A percentile compares a stretch with the other conserved stretches of the same genome.
phyloP scores from a whole-genome alignment of 495 filamentous ascomycete genomes.

The Alectoria sarmentosa region DNA sequence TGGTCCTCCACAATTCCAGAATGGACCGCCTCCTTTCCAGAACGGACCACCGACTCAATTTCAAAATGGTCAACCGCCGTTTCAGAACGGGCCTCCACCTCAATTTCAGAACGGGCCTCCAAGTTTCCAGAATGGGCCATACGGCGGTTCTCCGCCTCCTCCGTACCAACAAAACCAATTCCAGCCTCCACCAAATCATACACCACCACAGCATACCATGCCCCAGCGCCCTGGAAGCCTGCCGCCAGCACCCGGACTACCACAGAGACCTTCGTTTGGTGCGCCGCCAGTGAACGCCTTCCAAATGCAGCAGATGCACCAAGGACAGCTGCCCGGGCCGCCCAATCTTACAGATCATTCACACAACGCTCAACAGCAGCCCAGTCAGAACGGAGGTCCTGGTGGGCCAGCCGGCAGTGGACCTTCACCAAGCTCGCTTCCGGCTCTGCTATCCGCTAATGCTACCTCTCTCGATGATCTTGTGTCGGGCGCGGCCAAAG shows the following conservation, averaged over 20 bases:
- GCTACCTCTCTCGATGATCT: conserved; percentile 57
- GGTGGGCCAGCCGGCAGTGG: not conserved
- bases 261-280: conserved; percentile 55
- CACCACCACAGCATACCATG: conserved; percentile 37
- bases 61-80: conserved; percentile 31
- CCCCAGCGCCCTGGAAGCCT: conserved; percentile 44
- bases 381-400: not conserved
- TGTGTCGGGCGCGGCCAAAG: conserved; percentile 46
- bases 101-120: conserved; percentile 34
- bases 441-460: conserved; percentile 27
- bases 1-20: conserved; percentile 33
- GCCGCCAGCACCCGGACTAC: conserved; percentile 51
- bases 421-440: conserved; percentile 17
- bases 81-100: conserved; percentile 28
- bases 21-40: conserved; percentile 29
- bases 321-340: conserved; percentile 39
- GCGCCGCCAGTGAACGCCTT: conserved; percentile 49
- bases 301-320: conserved; percentile 59
- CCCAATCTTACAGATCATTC: conserved; percentile 32
- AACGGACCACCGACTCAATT: conserved; percentile 28
- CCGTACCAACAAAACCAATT: conserved; percentile 34
- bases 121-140: conserved; percentile 38
- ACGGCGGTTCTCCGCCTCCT: conserved; percentile 30
- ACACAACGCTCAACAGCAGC: conserved; percentile 15
- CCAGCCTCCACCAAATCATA: conserved; percentile 36